phyloP scores from a whole-genome alignment of 805 yeast genomes.

The Kazachstania kunashirensis region DNA sequence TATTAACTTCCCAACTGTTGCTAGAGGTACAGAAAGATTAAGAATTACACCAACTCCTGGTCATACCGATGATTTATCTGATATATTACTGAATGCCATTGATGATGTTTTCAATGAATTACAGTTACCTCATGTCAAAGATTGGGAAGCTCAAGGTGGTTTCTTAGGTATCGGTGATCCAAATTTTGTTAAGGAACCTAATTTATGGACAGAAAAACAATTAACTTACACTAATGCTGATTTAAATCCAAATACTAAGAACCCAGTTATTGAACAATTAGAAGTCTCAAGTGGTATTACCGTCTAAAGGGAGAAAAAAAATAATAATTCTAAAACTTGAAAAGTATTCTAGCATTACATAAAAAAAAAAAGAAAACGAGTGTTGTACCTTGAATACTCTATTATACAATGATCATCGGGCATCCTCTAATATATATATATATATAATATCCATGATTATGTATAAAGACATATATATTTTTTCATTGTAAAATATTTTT shows the following conservation, averaged over 20 bases:
- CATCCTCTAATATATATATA: too few species aligned
- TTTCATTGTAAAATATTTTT: too few species aligned
- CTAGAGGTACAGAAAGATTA: slow-evolving; percentile 89
- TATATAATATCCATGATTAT: too few species aligned
- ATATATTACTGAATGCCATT: slow-evolving; percentile 65
- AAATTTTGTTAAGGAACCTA: slow-evolving; percentile 39
- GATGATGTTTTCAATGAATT: slow-evolving; percentile 73
- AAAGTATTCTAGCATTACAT: too few species aligned
- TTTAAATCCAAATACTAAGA: slow-evolving; percentile 55
- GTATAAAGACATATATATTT: too few species aligned
- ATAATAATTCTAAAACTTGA: too few species aligned
- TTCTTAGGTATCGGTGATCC: slow-evolving; percentile 77
- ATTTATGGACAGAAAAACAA: slow-evolving; percentile 84
- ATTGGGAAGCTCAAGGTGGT: slow-evolving; percentile 80
- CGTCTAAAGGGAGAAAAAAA: slow-evolving; percentile 2
- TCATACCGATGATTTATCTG: slow-evolving; percentile 67
- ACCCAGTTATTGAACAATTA: slow-evolving; percentile 52
- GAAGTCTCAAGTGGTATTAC: slow-evolving; percentile 62
- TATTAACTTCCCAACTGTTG: slow-evolving; percentile 95
- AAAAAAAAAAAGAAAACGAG: too few species aligned
- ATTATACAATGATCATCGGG: too few species aligned
- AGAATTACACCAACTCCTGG: slow-evolving; percentile 99
- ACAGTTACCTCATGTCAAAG: slow-evolving; percentile 60
- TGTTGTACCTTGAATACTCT: too few species aligned
- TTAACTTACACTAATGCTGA: slow-evolving; percentile 52